Base-by-base conservation (phyloP, 768 basidiomycete species). In the Paxillus involutus region DNA sequence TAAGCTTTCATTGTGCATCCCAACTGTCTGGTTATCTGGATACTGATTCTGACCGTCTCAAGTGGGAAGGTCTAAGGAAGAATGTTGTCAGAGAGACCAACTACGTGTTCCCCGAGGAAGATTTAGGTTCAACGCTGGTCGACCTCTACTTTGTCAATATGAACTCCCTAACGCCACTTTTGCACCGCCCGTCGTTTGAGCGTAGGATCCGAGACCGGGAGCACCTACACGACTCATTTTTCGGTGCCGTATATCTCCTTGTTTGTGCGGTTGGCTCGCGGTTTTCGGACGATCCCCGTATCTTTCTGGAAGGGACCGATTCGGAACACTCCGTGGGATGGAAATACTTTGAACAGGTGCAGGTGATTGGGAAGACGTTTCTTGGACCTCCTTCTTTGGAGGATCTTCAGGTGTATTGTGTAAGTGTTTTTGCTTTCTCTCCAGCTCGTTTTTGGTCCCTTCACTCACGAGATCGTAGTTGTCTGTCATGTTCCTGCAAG, bases 131-230 rank as follows among this genome's bases (percentile, higher is more conserved):
- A 8, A 41, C 59, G 0, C 75, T 94, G 36, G 68, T 91, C 36
- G 77, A 85, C 37, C 69, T 83, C 26, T 93, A 87, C 62, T 96
- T 94, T 63, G 53, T 56, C 1, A 57, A 79, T 32, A 51, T 77
- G 54, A 88, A 92, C 61, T 55, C 76, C 17, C 73, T 79, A 50
- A 61, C 81, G 0, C 90, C 91, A 1, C 75, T 94, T 4, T 74
- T 96, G 5, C 91, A 94, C 60, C 79, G 84, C 4, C 84, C 83
- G 0, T 81, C 81, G 4, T 91, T 94, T 59, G 77, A 85, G 37
- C 71, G 73, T 24, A 71, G 75, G 14, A 59, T 86, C 21, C 60
- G 58, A 1, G 75, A 80, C 4, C 78, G 78, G 0, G 60, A 83
- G 2, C 83, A 90, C 60, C 64, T 75, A 16, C 67, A 60, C 1